Percentiles rank a stretch among this genome's conserved stretches.
Conservation (phyloP, 2,329 filamentous ascomycete species). For the Fusarium redolens region DNA sequence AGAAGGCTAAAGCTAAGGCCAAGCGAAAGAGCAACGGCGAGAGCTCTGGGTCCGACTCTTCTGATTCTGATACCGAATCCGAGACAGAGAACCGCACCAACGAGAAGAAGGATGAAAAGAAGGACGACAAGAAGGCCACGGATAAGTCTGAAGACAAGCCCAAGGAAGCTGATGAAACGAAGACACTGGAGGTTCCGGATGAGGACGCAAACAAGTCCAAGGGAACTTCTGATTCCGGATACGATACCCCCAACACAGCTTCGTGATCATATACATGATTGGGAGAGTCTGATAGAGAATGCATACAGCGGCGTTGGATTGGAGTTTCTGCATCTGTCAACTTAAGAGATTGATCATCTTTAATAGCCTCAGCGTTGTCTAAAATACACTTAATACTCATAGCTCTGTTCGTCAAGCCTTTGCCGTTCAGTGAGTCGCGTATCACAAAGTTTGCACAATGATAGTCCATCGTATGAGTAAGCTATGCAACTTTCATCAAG, state of each 20-base stretch:
- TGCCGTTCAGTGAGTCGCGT: neutral
- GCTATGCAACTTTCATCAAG: neutral
- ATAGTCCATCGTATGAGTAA: neutral
- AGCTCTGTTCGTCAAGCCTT: neutral
- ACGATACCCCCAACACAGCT: constrained; percentile 45
- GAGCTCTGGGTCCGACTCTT: constrained; percentile 36
- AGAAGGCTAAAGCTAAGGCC: constrained; percentile 42
- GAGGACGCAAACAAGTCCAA: constrained; percentile 38
- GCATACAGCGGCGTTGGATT: constrained; percentile 23
- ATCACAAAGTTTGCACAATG: neutral
- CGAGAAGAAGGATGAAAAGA: constrained; percentile 35
- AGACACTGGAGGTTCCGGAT: constrained; percentile 17
- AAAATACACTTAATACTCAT: neutral
- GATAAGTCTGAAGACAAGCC: constrained; percentile 21
- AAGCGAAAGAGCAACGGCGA: constrained; percentile 39
- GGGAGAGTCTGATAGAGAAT: neutral
- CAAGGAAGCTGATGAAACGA: constrained; percentile 5
- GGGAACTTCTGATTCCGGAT: constrained; percentile 50
- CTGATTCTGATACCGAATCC: constrained; percentile 40
- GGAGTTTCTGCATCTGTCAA: neutral
- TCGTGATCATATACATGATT: constrained; percentile 21
- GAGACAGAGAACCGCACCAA: constrained; percentile 38
- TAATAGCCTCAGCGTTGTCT: neutral
- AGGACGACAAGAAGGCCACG: constrained; percentile 27
- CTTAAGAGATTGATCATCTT: neutral